Base-by-base conservation (phyloP, 768 basidiomycete genomes). In the Psilocybe azurescens region DNA sequence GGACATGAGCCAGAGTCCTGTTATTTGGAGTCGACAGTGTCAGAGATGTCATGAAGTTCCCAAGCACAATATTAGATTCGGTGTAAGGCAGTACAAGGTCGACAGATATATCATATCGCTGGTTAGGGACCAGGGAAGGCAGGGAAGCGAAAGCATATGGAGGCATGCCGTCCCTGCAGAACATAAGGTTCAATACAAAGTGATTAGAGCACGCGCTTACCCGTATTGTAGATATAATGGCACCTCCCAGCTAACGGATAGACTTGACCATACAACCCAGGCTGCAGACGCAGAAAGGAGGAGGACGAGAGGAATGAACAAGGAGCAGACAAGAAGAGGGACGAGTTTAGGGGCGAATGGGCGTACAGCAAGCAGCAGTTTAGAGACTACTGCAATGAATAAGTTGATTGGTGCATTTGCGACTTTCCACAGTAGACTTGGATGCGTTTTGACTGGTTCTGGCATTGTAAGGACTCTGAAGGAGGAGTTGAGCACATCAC, bases 21-120 rank as follows among this genome's bases (percentile, higher is more conserved):
- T 93, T 93, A 16, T 81, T 79, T 30, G 79, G 66, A 0, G 88
- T 87, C 2, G 77, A 78, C 29, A 95, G 74, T 1, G 82, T 86
- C 38, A 94, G 71, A 48, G 79, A 83, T 4, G 86, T 78, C 93
- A 95, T 95, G 74, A 94, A 95, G 72, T 95, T 95, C 46, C 93
- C 93, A 2, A 95, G 84, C 3, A 79, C 87, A 67, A 84, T 78
- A 75, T 93, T 94, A 20, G 87, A 73, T 61, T 88, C 85, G 16
- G 83, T 83, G 3, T 85, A 79, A 10, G 93, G 93, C 6, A 94
- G 78, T 30, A 77, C 73, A 14, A 95, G 77, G 56, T 86, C 83
- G 14, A 94, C 74, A 48, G 86, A 87, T 54, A 95, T 78, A 64
- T 93, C 87, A 59, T 94, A 95, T n/a, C 84, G 84, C 64, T 94